phyloP scores from a whole-genome alignment of 2,329 filamentous ascomycete genomes.

The Aciculosporium take region DNA sequence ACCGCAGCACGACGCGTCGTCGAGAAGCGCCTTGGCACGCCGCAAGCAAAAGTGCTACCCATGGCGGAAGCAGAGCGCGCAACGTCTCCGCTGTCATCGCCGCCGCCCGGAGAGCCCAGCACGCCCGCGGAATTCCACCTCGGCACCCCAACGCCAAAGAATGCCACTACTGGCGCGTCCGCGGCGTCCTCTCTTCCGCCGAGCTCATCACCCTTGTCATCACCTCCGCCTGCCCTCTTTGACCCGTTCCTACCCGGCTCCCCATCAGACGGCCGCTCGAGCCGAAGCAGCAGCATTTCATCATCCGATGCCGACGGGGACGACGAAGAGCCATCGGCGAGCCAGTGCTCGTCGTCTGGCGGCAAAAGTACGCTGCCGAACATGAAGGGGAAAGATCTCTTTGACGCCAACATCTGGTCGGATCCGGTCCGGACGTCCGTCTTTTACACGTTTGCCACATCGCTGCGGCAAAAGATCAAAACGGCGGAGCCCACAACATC shows the following conservation, averaged over 20 bases:
- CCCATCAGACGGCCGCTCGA: slow-evolving; percentile 22
- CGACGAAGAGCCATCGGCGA: slow-evolving; percentile 24
- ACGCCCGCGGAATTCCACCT: slow-evolving; percentile 14
- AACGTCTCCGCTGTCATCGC: slow-evolving; percentile 25
- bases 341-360: slow-evolving; percentile 21
- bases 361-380: slow-evolving; percentile 33
- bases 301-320: slow-evolving; percentile 29
- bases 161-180: slow-evolving; percentile 11
- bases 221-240: slow-evolving; percentile 37
- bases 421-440: slow-evolving; percentile 54
- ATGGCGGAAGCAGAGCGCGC: slow-evolving; percentile 11
- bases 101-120: slow-evolving; percentile 19
- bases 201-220: slow-evolving; percentile 43
- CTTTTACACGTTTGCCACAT: slow-evolving; percentile 60
- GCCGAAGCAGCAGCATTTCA: slow-evolving; percentile 22
- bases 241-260: slow-evolving; percentile 32
- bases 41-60: slow-evolving; percentile 3
- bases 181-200: slow-evolving; percentile 13
- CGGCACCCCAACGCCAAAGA: slow-evolving; percentile 11
- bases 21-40: slow-evolving; percentile 6
- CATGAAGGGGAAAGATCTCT: slow-evolving; percentile 57
- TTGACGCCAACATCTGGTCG: slow-evolving; percentile 56
- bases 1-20: background rate
- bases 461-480: slow-evolving; percentile 47
- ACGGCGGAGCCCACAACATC: slow-evolving; percentile 50